Evolutionary conservation across 352 stramenopile genomes (phyloP).

Genomic region (Pythium aquatile): DNA sequence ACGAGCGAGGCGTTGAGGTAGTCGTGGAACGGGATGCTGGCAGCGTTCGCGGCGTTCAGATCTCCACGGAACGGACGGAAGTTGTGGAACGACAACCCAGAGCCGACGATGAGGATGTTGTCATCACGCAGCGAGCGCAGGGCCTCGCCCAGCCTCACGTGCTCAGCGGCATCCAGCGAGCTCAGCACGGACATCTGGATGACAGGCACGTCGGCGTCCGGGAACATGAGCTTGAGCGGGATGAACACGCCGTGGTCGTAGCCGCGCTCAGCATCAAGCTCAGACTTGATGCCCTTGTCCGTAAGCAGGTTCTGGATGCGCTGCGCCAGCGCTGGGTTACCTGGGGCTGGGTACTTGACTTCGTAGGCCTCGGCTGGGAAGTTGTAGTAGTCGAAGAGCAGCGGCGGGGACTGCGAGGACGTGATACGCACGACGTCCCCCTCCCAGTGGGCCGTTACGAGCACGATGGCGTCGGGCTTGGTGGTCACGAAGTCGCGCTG

Average conservation of each 20-base stretch:
- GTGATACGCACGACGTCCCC: constrained; percentile 38
- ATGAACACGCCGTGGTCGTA: constrained; percentile 93
- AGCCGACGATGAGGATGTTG: constrained; percentile 3
- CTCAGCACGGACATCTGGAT: constrained; percentile 75
- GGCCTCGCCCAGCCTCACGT: constrained; percentile 69
- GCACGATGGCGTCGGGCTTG: constrained; percentile 67
- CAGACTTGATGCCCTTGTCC: constrained; percentile 42
- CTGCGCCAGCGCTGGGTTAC: constrained; percentile 61
- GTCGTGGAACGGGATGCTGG: constrained; percentile 5
- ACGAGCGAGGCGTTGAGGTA: background rate
- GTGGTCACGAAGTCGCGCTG: constrained; percentile 29
- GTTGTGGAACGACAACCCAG: constrained; percentile 5
- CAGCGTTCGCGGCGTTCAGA: background rate
- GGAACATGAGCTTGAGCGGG: constrained; percentile 88
- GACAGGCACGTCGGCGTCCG: constrained; percentile 85
- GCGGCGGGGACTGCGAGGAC: constrained; percentile 44
- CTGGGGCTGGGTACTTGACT: constrained; percentile 78
- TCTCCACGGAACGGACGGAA: constrained; percentile 4
- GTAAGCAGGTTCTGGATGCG: constrained; percentile 64
- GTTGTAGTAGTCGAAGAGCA: constrained; percentile 91
- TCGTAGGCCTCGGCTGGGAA: constrained; percentile 88
- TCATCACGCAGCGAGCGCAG: constrained; percentile 63
- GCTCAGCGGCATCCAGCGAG: constrained; percentile 44
- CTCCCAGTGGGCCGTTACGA: constrained; percentile 90
- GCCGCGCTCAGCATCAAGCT: constrained; percentile 55